Conservation (phyloP, 805 yeast genomes). For the Candida tammaniensis region DNA sequence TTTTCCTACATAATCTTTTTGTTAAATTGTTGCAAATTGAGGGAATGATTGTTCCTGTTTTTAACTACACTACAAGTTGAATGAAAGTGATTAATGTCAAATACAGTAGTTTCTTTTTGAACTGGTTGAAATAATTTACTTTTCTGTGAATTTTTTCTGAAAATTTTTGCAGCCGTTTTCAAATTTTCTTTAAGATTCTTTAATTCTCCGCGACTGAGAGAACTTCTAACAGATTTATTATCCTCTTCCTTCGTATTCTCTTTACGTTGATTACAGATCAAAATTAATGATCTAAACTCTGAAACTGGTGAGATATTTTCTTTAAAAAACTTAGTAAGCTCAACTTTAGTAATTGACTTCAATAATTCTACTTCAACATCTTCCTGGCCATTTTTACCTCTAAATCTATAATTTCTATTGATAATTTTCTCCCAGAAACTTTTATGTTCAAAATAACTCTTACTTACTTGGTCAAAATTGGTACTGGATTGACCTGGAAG, state of each 20-base stretch:
- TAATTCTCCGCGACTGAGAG: too few relatives aligned
- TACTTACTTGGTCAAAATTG: constrained; percentile 17
- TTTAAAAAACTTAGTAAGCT: constrained; percentile 3
- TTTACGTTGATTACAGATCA: too few relatives aligned
- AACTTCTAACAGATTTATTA: too few relatives aligned
- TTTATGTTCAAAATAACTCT: constrained; percentile 35
- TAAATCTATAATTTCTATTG: constrained; percentile 41
- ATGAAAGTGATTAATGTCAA: too few relatives aligned
- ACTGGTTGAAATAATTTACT: too few relatives aligned
- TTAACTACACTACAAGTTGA: too few relatives aligned
- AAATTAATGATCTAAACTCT: constrained; percentile 2
- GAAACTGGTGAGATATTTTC: constrained; percentile 9
- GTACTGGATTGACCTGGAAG: constrained; percentile 28
- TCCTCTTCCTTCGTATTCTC: background rate
- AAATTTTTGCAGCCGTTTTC: too few relatives aligned
- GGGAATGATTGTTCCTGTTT: too few relatives aligned
- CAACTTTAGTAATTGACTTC: constrained; percentile 20
- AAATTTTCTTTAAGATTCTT: too few relatives aligned
- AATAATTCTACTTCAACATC: constrained; percentile 31
- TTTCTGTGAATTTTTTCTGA: too few relatives aligned
- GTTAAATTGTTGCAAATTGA: too few relatives aligned
- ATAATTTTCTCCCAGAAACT: constrained; percentile 49
- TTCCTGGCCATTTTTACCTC: constrained; percentile 27
- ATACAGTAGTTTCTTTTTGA: too few relatives aligned
- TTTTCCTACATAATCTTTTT: background rate